phyloP scores from a whole-genome alignment of 2,329 filamentous ascomycete genomes.

The Ceratocystiopsis minuta region DNA sequence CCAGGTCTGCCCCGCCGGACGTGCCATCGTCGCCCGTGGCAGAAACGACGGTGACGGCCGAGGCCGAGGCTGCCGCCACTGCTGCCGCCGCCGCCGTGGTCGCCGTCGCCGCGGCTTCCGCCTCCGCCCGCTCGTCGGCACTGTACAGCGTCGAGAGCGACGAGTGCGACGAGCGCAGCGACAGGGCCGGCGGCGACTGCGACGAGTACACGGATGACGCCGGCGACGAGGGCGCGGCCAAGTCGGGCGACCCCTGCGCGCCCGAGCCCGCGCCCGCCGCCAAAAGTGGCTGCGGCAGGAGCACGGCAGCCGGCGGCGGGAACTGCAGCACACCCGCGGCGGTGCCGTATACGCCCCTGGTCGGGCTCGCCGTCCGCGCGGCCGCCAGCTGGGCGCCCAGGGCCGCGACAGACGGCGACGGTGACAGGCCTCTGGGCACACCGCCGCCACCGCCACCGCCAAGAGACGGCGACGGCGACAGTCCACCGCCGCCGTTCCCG shows the following conservation, averaged over 20 bases:
- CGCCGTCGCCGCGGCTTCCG: slow-evolving; percentile 4
- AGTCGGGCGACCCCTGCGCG: not conserved
- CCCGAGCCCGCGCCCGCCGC: not conserved
- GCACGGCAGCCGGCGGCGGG: not conserved
- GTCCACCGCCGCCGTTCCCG: too few species aligned
- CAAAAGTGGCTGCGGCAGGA: not conserved
- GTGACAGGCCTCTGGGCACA: too few species aligned
- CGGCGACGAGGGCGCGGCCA: not conserved
- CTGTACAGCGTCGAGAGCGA: slow-evolving; percentile 39
- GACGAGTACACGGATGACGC: slow-evolving; percentile 4
- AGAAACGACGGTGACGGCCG: not conserved
- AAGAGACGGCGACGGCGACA: too few species aligned
- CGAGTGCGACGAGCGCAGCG: slow-evolving; percentile 14
- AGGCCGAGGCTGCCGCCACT: not conserved
- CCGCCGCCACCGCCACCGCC: too few species aligned
- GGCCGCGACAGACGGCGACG: too few species aligned
- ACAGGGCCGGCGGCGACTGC: not conserved
- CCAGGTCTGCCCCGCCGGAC: too few species aligned
- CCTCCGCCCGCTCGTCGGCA: slow-evolving; percentile 28
- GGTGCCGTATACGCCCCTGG: too few species aligned
- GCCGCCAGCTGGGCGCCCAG: too few species aligned
- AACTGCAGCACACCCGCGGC: too few species aligned
- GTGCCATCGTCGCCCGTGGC: not conserved
- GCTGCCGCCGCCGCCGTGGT: not conserved
- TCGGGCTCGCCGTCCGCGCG: too few species aligned